Percentiles rank a stretch among this genome's conserved stretches.
Conservation (phyloP, 2,329 filamentous ascomycete genomes). For the Claviceps paspali region DNA sequence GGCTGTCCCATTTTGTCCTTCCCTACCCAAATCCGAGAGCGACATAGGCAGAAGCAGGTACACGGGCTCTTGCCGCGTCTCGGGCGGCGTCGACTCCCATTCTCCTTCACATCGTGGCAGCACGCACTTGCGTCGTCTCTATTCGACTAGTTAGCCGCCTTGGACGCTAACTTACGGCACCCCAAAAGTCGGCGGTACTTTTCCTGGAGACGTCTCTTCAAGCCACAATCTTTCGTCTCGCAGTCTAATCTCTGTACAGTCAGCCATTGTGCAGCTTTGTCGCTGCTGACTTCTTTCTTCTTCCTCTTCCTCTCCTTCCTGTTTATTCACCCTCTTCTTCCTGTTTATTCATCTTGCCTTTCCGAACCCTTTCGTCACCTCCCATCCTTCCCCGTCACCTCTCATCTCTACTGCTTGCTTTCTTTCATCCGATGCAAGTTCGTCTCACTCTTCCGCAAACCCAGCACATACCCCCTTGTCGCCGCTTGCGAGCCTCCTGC, state of each 20-base stretch:
- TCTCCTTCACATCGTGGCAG: too few species aligned
- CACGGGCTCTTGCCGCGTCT: too few species aligned
- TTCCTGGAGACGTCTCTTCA: not conserved
- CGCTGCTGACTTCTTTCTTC: not conserved
- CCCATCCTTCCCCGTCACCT: not conserved
- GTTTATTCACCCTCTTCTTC: too few species aligned
- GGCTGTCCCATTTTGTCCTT: conserved; percentile 3
- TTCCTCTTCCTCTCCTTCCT: too few species aligned
- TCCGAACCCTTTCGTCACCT: not conserved
- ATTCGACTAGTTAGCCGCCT: conserved; percentile 1
- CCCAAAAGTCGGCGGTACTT: too few species aligned
- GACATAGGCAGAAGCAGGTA: too few species aligned
- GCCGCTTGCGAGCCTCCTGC: not conserved
- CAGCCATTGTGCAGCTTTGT: not conserved
- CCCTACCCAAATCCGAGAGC: conserved; percentile 1
- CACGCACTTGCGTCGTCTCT: not conserved
- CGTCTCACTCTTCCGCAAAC: not conserved
- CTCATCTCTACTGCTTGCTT: not conserved
- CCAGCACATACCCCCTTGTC: not conserved
- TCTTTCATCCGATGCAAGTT: not conserved
- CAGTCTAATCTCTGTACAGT: not conserved
- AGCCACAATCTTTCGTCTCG: conserved; percentile 1
- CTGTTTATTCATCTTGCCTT: not conserved
- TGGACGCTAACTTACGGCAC: too few species aligned
- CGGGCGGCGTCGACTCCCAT: too few species aligned